These are phyloP conservation scores for Ascochyta fabae DNA, from an alignment of 2,329 filamentous ascomycete species.

Conservation along the genomic window DNA sequence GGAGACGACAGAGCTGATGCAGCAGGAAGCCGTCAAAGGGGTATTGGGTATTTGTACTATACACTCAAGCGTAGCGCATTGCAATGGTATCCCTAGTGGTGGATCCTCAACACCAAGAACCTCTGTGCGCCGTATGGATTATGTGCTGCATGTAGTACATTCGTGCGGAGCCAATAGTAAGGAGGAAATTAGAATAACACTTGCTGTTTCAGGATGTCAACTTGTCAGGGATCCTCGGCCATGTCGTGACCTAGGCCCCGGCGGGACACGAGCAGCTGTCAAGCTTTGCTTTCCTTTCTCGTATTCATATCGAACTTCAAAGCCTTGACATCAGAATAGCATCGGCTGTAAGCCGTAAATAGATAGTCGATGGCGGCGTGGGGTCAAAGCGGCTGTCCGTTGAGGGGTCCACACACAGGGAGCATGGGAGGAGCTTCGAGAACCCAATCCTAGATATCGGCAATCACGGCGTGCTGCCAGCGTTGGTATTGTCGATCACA, in stretches of 20 bases:
- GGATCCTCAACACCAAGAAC: not conserved
- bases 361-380: not conserved
- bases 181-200: conserved; percentile 9
- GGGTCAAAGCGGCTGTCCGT: conserved; percentile 8
- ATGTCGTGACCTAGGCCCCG: not conserved
- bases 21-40: not conserved
- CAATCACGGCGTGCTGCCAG: no score
- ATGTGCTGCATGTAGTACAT: not conserved
- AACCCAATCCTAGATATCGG: no score
- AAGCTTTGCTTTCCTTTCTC: conserved; percentile 2
- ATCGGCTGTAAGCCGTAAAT: conserved; percentile 2
- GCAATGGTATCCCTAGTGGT: not conserved
- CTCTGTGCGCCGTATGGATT: not conserved
- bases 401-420: not conserved
- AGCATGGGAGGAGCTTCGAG: no score
- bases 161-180: conserved; percentile 5
- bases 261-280: not conserved
- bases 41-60: not conserved
- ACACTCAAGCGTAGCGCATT: not conserved
- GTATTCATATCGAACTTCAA: not conserved
- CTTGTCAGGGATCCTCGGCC: conserved; percentile 2
- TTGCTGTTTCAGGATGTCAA: conserved; percentile 10
- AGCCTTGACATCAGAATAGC: not conserved
- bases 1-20: not conserved
- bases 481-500: no score